Conservation (phyloP, 768 basidiomycete genomes). For the Rhizopogon vinicolor region DNA sequence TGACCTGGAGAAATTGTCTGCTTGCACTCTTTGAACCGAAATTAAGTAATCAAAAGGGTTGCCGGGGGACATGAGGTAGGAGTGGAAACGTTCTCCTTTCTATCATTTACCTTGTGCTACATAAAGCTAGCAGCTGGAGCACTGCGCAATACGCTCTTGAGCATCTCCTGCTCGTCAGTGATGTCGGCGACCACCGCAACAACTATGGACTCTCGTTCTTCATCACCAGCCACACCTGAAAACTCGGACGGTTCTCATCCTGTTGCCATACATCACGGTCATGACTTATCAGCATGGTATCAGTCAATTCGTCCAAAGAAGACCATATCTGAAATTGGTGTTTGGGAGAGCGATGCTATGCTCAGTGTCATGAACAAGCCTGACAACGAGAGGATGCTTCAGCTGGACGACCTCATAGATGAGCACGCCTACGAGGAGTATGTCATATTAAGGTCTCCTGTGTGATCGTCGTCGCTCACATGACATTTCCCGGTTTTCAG, state of each 20-base stretch:
- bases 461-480: constrained; percentile 5
- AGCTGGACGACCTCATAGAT: constrained; percentile 70
- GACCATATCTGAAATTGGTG: constrained; percentile 30
- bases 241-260: constrained; percentile 50
- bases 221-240: constrained; percentile 70
- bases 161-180: constrained; percentile 9
- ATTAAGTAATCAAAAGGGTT: constrained; percentile 14
- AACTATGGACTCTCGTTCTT: constrained; percentile 59
- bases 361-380: constrained; percentile 38
- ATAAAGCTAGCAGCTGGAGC: too few species aligned
- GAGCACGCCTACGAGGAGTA: constrained; percentile 76
- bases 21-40: constrained; percentile 7
- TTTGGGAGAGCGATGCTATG: constrained; percentile 41
- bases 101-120: neutral
- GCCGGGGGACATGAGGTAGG: constrained; percentile 8
- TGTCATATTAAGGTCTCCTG: constrained; percentile 21
- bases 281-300: constrained; percentile 58
- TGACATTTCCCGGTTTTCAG: constrained; percentile 9
- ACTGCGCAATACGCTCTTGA: constrained; percentile 1
- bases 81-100: neutral
- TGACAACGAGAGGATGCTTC: constrained; percentile 54
- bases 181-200: constrained; percentile 58
- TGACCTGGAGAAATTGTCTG: neutral
- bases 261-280: constrained; percentile 44
- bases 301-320: constrained; percentile 40